phyloP scores from a whole-genome alignment of 2,329 filamentous ascomycete genomes.

The Stachybotrys chartarum region DNA sequence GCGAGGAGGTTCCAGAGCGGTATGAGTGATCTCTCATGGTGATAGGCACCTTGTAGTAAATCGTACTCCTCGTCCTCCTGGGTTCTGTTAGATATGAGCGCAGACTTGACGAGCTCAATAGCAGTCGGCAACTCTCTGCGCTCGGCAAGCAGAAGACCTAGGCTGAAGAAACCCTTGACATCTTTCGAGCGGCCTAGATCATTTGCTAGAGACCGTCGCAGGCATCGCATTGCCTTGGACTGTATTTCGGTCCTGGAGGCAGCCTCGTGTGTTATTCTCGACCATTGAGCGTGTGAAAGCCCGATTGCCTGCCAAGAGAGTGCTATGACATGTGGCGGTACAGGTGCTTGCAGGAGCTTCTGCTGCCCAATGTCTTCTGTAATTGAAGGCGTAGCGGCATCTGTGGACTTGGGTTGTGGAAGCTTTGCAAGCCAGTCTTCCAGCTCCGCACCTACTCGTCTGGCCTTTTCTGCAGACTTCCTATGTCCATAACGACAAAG shows the following conservation, averaged over 20 bases:
- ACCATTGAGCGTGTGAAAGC: constrained; percentile 80
- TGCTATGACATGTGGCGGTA: constrained; percentile 57
- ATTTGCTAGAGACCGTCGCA: constrained; percentile 65
- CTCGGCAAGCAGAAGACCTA: constrained; percentile 83
- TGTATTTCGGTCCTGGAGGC: constrained; percentile 66
- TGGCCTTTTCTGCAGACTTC: constrained; percentile 72
- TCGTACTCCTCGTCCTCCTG: constrained; percentile 32
- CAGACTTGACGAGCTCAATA: constrained; percentile 73
- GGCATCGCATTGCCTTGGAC: constrained; percentile 65
- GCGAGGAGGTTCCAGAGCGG: constrained; percentile 89
- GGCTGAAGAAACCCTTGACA: constrained; percentile 69
- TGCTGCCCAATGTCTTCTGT: constrained; percentile 19
- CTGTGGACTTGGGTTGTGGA: constrained; percentile 19
- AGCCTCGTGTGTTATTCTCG: constrained; percentile 70
- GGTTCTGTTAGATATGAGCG: constrained; percentile 55
- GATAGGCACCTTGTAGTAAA: constrained; percentile 40
- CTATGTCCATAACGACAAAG: constrained; percentile 75
- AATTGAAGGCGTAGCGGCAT: constrained; percentile 5
- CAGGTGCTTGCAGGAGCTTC: constrained; percentile 29
- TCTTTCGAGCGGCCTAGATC: constrained; percentile 61
- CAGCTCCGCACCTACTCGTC: constrained; percentile 61
- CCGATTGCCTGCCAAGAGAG: constrained; percentile 79
- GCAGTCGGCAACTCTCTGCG: constrained; percentile 73
- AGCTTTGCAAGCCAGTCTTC: constrained; percentile 67
- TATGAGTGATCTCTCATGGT: constrained; percentile 60